Percentiles rank a stretch among this genome's conserved stretches.
phyloP scores from a whole-genome alignment of 2,329 filamentous ascomycete genomes.

The Didymella exigua region DNA sequence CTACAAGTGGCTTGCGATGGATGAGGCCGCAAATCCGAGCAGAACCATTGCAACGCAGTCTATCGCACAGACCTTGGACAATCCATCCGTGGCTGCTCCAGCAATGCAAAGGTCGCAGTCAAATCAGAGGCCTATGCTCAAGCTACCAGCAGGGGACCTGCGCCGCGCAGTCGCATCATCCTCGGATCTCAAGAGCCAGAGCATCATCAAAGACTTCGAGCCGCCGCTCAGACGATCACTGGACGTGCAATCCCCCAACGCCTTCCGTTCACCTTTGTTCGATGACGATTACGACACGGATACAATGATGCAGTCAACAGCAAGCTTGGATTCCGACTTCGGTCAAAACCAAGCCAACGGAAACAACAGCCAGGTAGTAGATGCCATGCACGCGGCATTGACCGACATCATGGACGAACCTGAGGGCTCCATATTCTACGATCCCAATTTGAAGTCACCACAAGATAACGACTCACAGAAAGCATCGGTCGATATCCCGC shows the following conservation, averaged over 20 bases:
- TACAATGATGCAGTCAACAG: constrained; percentile 74
- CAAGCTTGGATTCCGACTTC: constrained; percentile 76
- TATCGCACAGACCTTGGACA: constrained; percentile 37
- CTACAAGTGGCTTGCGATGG: constrained; percentile 92
- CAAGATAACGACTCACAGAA: constrained; percentile 66
- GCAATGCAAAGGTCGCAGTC: constrained; percentile 55
- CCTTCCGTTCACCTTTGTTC: constrained; percentile 65
- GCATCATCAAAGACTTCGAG: constrained; percentile 53
- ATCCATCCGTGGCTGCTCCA: constrained; percentile 36
- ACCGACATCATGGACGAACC: constrained; percentile 88
- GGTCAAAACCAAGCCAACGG: constrained; percentile 50
- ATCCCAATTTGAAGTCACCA: constrained; percentile 58
- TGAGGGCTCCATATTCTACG: constrained; percentile 70
- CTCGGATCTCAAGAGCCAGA: constrained; percentile 60
- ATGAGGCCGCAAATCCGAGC: constrained; percentile 62
- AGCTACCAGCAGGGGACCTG: constrained; percentile 52
- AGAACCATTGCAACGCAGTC: constrained; percentile 34
- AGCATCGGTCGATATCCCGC: constrained; percentile 65
- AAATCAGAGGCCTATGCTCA: constrained; percentile 42
- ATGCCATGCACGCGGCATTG: constrained; percentile 90
- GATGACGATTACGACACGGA: constrained; percentile 81
- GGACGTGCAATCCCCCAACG: constrained; percentile 63
- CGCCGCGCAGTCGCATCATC: constrained; percentile 66
- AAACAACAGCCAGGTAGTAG: constrained; percentile 79
- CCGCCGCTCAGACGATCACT: constrained; percentile 68